Percentiles rank a stretch among this genome's conserved stretches.
Evolutionary conservation across 108 stramenopile species (phyloP).

Genomic region (Fistulifera solaris): DNA sequence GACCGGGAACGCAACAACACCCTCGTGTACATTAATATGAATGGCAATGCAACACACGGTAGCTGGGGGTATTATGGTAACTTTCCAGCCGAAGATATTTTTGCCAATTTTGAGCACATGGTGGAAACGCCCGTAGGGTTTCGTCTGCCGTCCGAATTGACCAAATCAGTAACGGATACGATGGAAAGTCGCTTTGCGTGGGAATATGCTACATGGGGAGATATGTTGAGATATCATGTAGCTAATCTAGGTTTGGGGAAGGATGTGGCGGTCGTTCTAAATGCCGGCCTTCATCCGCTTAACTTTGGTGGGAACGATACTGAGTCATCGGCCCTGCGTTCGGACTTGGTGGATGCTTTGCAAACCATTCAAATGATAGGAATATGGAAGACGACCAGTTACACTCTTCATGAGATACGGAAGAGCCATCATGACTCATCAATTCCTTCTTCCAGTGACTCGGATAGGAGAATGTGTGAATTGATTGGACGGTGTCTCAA

Average conservation of each 20-base stretch:
- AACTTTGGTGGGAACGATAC: neutral
- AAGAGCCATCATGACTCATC: neutral
- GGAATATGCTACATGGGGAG: conserved; percentile 6
- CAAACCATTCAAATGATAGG: neutral
- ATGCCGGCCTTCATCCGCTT: conserved; percentile 9
- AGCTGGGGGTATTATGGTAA: conserved; percentile 3
- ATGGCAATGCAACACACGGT: neutral
- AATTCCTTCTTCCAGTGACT: neutral
- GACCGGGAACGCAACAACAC: conserved; percentile 4
- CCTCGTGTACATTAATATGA: conserved; percentile 9
- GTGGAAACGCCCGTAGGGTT: no score
- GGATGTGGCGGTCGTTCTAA: neutral
- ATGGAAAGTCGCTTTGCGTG: neutral
- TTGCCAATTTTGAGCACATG: no score
- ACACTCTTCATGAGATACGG: neutral
- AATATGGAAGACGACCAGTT: conserved; percentile 13
- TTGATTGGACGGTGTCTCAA: conserved; percentile 6
- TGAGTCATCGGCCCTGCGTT: no score
- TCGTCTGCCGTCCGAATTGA: no score
- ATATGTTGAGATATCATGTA: conserved; percentile 4
- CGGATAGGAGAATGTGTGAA: conserved; percentile 3
- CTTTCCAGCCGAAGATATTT: no score
- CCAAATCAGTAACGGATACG: no score
- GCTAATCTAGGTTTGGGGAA: neutral
- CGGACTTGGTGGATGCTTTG: neutral